Base-by-base conservation (phyloP, 176 grass and related monocot genomes). In the Zoysia japonica region DNA sequence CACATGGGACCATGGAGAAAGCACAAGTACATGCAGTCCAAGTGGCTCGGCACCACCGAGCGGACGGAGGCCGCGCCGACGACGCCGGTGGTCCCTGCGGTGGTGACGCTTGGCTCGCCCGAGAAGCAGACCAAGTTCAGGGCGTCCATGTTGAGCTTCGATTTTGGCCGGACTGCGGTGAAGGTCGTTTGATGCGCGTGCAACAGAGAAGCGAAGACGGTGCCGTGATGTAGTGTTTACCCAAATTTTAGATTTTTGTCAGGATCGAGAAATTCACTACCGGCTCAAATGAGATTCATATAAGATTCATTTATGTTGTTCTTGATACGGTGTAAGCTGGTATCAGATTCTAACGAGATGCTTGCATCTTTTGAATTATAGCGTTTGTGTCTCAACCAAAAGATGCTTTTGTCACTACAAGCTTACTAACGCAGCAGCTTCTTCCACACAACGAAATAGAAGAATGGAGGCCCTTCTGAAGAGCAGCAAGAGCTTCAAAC, bases 11-110 rank as follows among this genome's bases (percentile, higher is more conserved):
- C 96, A 0, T 99, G 96, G 92, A 77, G 92, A 71, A 93, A 95
- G 88, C 92, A 89, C 72, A 89, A 98, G 79, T 95, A 95, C 90
- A 99, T 99, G 96, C 84, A 91, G 80, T 81, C 92, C 51, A 99
- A 99, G 80, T 99, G 92, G 92, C 76, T 91, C 42, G 85, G 79
- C 67, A 89, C 90, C 45, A 73, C 81, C 9, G 86, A 95, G 76
- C 82, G 90, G 45, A 52, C 74, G 0, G n/a, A 59, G 2, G 53
- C 66, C 3, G 44, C 75, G 3, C 28, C 28, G 28, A 28, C 28
- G 28, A 17, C 68, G 65, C 4, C 70, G 28, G 76, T 41, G 41
- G 40, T 64, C 15, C 62, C 56, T 5, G n/a, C 36, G 1, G 28
- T 65, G 7, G 70, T 75, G 55, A 8, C 64, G 43, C 42, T 48